Conservation (phyloP, 106 monocot species). For the Acorus gramineus region DNA sequence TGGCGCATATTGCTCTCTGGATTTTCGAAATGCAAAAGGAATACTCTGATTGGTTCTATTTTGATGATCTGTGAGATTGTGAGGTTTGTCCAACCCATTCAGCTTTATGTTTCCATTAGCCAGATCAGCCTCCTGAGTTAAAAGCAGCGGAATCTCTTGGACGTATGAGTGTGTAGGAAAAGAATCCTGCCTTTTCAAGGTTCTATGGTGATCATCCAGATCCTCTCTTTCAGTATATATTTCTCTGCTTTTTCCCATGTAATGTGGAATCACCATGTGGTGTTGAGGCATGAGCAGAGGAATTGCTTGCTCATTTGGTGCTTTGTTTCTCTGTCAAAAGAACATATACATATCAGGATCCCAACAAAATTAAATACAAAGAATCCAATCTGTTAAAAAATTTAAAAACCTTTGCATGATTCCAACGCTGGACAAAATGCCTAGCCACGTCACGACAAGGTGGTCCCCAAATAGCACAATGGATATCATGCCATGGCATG, state of each 20-base stretch:
- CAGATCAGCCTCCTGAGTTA: slow-evolving; percentile 51
- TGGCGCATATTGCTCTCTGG: slow-evolving; percentile 26
- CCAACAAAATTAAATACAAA: slow-evolving; percentile 1
- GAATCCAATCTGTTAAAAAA: neutral
- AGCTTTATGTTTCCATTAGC: slow-evolving; percentile 22
- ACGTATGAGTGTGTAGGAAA: slow-evolving; percentile 39
- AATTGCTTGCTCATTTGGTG: slow-evolving; percentile 81
- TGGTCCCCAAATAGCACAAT: slow-evolving; percentile 98
- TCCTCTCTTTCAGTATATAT: slow-evolving; percentile 13
- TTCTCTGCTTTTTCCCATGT: slow-evolving; percentile 67
- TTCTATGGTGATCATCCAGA: slow-evolving; percentile 18
- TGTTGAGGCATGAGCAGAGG: slow-evolving; percentile 98
- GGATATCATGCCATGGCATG: slow-evolving; percentile 99
- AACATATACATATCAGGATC: neutral
- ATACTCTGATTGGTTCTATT: slow-evolving; percentile 24
- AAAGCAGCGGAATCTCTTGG: slow-evolving; percentile 85
- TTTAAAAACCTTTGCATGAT: slow-evolving; percentile 83
- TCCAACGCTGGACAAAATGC: slow-evolving; percentile 99
- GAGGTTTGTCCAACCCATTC: slow-evolving; percentile 17
- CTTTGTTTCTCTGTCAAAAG: slow-evolving; percentile 78
- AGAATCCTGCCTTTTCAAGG: slow-evolving; percentile 29
- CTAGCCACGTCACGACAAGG: slow-evolving; percentile 93
- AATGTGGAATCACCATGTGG: slow-evolving; percentile 99
- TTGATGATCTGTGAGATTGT: slow-evolving; percentile 25
- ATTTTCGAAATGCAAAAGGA: slow-evolving; percentile 26